These are phyloP conservation scores for Magnolia officinalis DNA, from an alignment of 164 flowering plant species.

Conservation along the genomic window DNA sequence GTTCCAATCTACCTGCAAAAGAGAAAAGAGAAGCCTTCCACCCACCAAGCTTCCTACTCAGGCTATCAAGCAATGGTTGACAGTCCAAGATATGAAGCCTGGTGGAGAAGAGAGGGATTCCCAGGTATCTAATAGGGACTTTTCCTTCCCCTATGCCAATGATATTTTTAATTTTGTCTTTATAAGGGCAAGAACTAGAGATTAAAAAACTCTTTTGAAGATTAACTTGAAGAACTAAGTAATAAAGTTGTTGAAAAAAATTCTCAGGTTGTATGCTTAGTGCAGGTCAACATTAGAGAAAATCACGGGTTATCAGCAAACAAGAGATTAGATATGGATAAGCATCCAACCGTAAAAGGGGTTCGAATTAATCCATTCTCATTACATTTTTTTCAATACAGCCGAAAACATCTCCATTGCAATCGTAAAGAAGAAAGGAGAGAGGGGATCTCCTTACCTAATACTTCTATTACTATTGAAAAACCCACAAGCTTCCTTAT, in stretches of 20 bases:
- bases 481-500: not conserved
- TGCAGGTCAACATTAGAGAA: not conserved
- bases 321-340: not conserved
- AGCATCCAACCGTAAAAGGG: not conserved
- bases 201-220: not conserved
- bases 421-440: not conserved
- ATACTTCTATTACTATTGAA: not conserved
- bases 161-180: not conserved
- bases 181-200: not conserved
- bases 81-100: not conserved
- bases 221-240: not conserved
- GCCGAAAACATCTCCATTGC: not conserved
- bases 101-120: not conserved
- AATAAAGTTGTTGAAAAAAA: not conserved
- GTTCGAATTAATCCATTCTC: not conserved
- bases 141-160: not conserved
- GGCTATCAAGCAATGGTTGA: not conserved
- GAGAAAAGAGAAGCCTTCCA: not conserved
- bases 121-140: not conserved
- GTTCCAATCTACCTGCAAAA: not conserved
- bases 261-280: not conserved
- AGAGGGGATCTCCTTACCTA: not conserved
- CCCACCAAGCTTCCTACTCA: not conserved
- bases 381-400: not conserved
- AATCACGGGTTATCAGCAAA: not conserved